phyloP scores from a whole-genome alignment of 2,329 filamentous ascomycete genomes.

The Monilinia laxa region DNA sequence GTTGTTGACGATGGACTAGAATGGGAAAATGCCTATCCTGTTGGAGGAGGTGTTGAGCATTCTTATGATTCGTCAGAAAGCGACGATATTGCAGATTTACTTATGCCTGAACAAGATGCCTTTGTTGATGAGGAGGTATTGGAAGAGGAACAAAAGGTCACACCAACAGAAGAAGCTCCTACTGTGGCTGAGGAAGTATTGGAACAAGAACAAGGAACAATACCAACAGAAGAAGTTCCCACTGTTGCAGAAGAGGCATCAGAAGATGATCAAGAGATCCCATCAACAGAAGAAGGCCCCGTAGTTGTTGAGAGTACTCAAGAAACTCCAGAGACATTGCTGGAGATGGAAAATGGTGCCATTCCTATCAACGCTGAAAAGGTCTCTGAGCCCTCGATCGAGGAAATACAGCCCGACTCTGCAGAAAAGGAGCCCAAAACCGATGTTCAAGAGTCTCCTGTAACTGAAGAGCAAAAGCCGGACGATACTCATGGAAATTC shows the following conservation, averaged over 20 bases:
- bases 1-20: neutral
- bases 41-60: neutral
- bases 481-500: neutral
- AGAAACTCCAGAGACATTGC: neutral
- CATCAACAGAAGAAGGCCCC: neutral
- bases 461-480: neutral
- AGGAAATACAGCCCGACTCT: neutral
- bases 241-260: no score
- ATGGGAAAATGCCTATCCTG: neutral
- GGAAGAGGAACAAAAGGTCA: neutral
- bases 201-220: no score
- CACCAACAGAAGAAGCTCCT: neutral
- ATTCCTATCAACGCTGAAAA: constrained; percentile 3
- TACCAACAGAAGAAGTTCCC: no score
- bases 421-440: neutral
- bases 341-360: neutral
- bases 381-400: neutral
- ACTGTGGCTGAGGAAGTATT: neutral
- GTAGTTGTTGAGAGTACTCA: neutral
- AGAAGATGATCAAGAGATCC: no score
- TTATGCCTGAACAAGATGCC: constrained; percentile 14
- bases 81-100: constrained; percentile 13
- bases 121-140: no score
- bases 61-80: neutral
- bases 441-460: neutral